These are phyloP conservation scores for Fusarium sp. DNA, from an alignment of 2,329 filamentous ascomycete genomes.

Conservation along the genomic window DNA sequence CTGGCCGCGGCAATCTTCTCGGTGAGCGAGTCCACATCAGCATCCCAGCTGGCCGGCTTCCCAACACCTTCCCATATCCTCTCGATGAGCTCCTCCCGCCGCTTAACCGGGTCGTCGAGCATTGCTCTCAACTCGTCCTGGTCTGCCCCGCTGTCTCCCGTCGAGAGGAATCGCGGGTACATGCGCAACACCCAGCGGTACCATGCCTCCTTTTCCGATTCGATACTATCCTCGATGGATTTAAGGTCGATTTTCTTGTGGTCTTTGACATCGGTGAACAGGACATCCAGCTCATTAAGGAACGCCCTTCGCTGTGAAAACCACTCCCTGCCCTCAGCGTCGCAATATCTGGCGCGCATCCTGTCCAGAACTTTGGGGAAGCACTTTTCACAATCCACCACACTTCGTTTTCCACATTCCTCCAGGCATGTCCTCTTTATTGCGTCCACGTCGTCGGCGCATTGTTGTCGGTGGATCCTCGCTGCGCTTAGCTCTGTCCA, in stretches of 20 bases:
- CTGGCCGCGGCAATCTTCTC: conserved; percentile 49
- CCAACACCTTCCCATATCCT: conserved; percentile 54
- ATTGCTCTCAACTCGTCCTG: conserved; percentile 50
- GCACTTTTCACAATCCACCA: conserved; percentile 60
- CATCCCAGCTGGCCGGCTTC: conserved; percentile 48
- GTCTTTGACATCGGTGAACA: conserved; percentile 61
- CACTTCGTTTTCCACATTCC: conserved; percentile 56
- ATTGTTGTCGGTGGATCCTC: conserved; percentile 49
- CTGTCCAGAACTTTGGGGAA: conserved; percentile 60
- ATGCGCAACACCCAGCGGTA: conserved; percentile 59
- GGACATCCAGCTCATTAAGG: conserved; percentile 59
- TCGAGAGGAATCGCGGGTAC: conserved; percentile 53
- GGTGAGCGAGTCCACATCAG: conserved; percentile 50
- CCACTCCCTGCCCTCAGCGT: conserved; percentile 59
- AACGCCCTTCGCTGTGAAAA: conserved; percentile 62
- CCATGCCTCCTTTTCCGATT: conserved; percentile 64
- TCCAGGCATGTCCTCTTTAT: conserved; percentile 57
- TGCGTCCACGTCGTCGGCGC: conserved; percentile 55
- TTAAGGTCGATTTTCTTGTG: conserved; percentile 56
- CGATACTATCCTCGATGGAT: conserved; percentile 61
- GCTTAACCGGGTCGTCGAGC: conserved; percentile 53
- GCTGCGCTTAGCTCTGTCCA: conserved; percentile 54
- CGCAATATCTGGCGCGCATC: conserved; percentile 54
- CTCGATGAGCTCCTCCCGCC: conserved; percentile 52
- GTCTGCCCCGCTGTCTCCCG: conserved; percentile 46